Percentiles rank a stretch among this genome's conserved stretches.
phyloP scores from a whole-genome alignment of 139 green algal genomes.

The Tetradesmus obliquus region DNA sequence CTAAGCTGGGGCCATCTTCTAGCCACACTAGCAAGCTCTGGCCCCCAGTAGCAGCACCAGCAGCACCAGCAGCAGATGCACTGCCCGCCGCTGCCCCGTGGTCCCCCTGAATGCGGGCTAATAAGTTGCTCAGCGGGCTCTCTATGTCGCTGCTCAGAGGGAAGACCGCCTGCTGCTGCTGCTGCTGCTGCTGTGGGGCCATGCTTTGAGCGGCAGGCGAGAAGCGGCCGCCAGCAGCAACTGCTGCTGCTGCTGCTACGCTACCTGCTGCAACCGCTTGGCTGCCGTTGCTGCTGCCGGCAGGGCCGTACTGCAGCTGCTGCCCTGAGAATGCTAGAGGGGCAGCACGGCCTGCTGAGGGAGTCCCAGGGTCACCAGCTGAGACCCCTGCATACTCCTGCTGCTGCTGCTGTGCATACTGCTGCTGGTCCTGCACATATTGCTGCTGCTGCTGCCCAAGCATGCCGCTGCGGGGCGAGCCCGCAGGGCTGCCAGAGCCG shows the following conservation, averaged over 20 bases:
- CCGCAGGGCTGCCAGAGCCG: constrained; percentile 8
- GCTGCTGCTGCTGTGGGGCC: constrained; percentile 44
- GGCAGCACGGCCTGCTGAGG: background rate
- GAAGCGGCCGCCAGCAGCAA: background rate
- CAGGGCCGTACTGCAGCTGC: constrained; percentile 38
- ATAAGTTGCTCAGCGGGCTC: constrained; percentile 17
- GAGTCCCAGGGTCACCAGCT: background rate
- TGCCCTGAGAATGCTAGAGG: constrained; percentile 10
- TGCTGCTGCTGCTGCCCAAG: constrained; percentile 5
- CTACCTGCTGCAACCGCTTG: background rate
- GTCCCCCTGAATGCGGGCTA: constrained; percentile 35
- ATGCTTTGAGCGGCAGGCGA: background rate
- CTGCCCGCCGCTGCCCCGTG: constrained; percentile 24
- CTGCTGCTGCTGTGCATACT: background rate
- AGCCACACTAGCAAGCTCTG: constrained; percentile 51
- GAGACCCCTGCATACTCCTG: background rate
- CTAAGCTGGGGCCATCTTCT: constrained; percentile 20
- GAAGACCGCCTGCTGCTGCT: constrained; percentile 6
- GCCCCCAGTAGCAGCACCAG: background rate
- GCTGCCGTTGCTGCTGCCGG: background rate
- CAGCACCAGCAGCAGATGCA: background rate
- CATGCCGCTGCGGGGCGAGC: constrained; percentile 24
- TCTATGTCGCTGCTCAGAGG: constrained; percentile 21
- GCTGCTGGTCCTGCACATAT: constrained; percentile 3
- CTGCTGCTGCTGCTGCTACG: constrained; percentile 1